These are phyloP conservation scores for Plantago ovata DNA, from an alignment of 257 asterid genomes.

Conservation along the genomic window DNA sequence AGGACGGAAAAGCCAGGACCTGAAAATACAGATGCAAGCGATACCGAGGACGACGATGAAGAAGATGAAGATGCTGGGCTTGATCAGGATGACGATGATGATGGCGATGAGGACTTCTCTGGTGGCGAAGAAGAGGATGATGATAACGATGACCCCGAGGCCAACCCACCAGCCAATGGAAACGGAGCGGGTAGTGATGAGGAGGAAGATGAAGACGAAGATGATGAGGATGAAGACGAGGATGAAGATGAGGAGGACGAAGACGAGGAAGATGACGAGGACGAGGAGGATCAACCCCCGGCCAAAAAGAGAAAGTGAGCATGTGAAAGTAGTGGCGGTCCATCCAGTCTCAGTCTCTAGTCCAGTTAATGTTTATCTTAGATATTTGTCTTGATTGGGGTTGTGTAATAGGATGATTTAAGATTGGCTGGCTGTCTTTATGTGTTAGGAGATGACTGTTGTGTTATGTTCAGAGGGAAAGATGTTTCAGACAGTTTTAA, in stretches of 20 bases:
- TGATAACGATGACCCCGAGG: slow-evolving; percentile 60
- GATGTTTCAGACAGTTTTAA: slow-evolving; percentile 30
- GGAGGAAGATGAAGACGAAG: slow-evolving; percentile 38
- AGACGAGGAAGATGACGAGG: slow-evolving; percentile 57
- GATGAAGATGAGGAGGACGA: slow-evolving; percentile 43
- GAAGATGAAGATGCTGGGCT: slow-evolving; percentile 54
- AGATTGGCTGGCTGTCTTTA: slow-evolving; percentile 30
- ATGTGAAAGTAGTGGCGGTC: slow-evolving; percentile 2
- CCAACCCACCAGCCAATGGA: slow-evolving; percentile 54
- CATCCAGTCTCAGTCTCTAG: no score
- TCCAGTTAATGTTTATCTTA: slow-evolving; percentile 24
- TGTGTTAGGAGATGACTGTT: slow-evolving; percentile 42
- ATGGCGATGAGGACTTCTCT: slow-evolving; percentile 79
- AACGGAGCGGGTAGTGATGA: slow-evolving; percentile 60
- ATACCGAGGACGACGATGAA: slow-evolving; percentile 69
- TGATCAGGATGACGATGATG: slow-evolving; percentile 48
- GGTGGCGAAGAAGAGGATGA: slow-evolving; percentile 77
- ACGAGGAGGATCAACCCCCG: slow-evolving; percentile 84
- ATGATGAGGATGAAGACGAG: slow-evolving; percentile 35
- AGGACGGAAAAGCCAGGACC: slow-evolving; percentile 39
- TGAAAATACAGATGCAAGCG: slow-evolving; percentile 64
- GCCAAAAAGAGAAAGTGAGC: slow-evolving; percentile 82
- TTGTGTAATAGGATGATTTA: slow-evolving; percentile 44
- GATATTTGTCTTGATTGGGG: slow-evolving; percentile 33
- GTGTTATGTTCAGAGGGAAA: slow-evolving; percentile 25